A percentile compares a stretch with the other conserved stretches of the same genome.
Conservation (phyloP, 192 early-diverging fungal species). For the Coemansia sp. region DNA sequence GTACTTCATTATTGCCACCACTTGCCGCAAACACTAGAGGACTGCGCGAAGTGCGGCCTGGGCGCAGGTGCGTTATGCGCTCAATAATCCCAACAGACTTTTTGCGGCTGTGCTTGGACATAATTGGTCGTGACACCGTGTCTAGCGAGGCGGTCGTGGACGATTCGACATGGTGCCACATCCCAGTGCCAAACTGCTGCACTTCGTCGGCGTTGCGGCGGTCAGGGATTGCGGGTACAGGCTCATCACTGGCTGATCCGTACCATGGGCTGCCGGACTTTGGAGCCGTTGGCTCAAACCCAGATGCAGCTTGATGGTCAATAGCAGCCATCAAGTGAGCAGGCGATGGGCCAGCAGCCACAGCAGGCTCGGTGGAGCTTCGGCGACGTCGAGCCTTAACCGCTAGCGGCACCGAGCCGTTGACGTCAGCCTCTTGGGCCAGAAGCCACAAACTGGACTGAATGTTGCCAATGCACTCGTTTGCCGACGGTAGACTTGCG, state of each 20-base stretch:
- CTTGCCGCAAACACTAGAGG: not conserved
- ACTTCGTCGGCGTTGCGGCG: slow-evolving; percentile 11
- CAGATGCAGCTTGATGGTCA: slow-evolving; percentile 19
- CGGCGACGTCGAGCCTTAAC: slow-evolving; percentile 31
- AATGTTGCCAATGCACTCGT: slow-evolving; percentile 27
- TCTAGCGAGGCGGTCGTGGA: not conserved
- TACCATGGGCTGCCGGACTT: not conserved
- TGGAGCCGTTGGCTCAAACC: slow-evolving; percentile 18
- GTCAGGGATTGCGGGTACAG: slow-evolving; percentile 10
- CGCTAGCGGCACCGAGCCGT: slow-evolving; percentile 16
- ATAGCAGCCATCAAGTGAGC: slow-evolving; percentile 24
- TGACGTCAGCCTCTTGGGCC: slow-evolving; percentile 24
- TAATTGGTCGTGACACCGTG: slow-evolving; percentile 2
- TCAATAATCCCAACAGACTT: slow-evolving; percentile 45
- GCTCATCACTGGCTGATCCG: not conserved
- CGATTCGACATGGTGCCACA: slow-evolving; percentile 14
- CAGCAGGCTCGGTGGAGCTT: slow-evolving; percentile 20
- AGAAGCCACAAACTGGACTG: slow-evolving; percentile 35
- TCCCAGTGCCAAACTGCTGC: not conserved
- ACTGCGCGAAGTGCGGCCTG: slow-evolving; percentile 12
- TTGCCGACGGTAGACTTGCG: slow-evolving; percentile 19
- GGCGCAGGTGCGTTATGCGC: slow-evolving; percentile 25
- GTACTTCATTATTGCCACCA: not conserved
- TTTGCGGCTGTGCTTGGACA: slow-evolving; percentile 37
- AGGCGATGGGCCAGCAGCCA: slow-evolving; percentile 21